Percentiles rank a stretch among this genome's conserved stretches.
These are phyloP conservation scores for Sporothrix euskadiensis DNA, from an alignment of 2,329 filamentous ascomycete species.

Conservation along the genomic window DNA sequence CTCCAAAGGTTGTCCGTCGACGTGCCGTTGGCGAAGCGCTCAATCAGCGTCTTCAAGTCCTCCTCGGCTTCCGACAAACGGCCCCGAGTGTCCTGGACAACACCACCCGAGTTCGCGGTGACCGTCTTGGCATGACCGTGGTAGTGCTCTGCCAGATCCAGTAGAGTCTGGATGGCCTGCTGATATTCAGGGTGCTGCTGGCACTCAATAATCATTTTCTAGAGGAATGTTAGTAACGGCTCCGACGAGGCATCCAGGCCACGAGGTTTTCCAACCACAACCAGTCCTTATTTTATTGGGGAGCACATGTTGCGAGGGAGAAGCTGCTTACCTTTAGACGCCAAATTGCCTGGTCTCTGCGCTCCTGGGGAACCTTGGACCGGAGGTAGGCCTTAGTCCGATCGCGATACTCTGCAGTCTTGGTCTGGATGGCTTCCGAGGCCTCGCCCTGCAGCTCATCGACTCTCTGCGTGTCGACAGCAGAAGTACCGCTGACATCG, in stretches of 20 bases:
- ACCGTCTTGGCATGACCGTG: constrained; percentile 69
- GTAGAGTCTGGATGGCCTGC: constrained; percentile 82
- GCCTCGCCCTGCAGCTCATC: constrained; percentile 57
- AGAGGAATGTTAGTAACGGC: background rate
- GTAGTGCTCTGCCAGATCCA: constrained; percentile 83
- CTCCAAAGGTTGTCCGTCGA: constrained; percentile 84
- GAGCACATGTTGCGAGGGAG: too few relatives aligned
- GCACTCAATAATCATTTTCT: constrained; percentile 97
- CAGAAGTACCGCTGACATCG: constrained; percentile 40
- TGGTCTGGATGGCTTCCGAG: constrained; percentile 49
- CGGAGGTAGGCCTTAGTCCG: constrained; percentile 70
- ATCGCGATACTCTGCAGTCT: constrained; percentile 44
- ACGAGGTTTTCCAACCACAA: too few relatives aligned
- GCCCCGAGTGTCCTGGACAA: constrained; percentile 71
- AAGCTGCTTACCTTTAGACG: constrained; percentile 62
- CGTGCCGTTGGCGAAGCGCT: constrained; percentile 94
- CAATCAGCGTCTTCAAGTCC: constrained; percentile 82
- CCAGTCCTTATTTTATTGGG: too few relatives aligned
- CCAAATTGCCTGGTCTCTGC: constrained; percentile 87
- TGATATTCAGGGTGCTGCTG: constrained; percentile 95
- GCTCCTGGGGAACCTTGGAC: constrained; percentile 87
- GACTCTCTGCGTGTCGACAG: constrained; percentile 57
- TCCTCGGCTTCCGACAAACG: constrained; percentile 70
- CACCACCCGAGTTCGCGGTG: constrained; percentile 63
- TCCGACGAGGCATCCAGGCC: background rate